These are phyloP conservation scores for Silene vulgaris DNA, from an alignment of 179 eudicot species.

Conservation along the genomic window DNA sequence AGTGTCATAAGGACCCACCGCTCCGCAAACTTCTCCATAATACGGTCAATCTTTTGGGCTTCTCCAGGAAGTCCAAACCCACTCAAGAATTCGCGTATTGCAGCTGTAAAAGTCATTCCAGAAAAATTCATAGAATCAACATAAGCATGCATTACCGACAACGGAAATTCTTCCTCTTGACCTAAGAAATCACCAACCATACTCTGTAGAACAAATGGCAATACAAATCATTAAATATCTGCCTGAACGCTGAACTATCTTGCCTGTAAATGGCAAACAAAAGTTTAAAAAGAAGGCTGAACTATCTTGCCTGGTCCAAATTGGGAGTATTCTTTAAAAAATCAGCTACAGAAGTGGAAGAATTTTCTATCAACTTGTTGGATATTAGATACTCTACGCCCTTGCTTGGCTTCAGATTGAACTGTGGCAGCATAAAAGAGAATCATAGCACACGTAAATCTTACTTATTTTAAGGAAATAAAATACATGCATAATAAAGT, in stretches of 20 bases:
- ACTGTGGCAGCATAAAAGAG: conserved; percentile 43
- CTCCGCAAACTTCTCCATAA: conserved; percentile 96
- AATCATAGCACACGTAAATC: background rate
- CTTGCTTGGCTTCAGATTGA: conserved; percentile 71
- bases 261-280: background rate
- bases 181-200: conserved; percentile 97
- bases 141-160: conserved; percentile 92
- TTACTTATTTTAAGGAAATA: conserved; percentile 11
- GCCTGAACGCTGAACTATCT: background rate
- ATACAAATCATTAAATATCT: background rate
- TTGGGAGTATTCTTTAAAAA: conserved; percentile 72
- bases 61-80: conserved; percentile 98
- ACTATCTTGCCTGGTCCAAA: conserved; percentile 62
- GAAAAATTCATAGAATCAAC: conserved; percentile 89
- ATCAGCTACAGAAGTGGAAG: conserved; percentile 77
- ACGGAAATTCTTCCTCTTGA: conserved; percentile 92
- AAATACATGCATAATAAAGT: background rate
- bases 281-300: background rate
- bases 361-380: conserved; percentile 74
- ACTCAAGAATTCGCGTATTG: conserved; percentile 79
- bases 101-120: conserved; percentile 80
- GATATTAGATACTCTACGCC: conserved; percentile 75
- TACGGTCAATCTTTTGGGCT: conserved; percentile 98
- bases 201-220: conserved; percentile 48
- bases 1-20: conserved; percentile 49